A percentile compares a stretch with the other conserved stretches of the same genome.
Evolutionary conservation across 2,329 filamentous ascomycete genomes (phyloP).

Genomic region (Calonectria naviculata): DNA sequence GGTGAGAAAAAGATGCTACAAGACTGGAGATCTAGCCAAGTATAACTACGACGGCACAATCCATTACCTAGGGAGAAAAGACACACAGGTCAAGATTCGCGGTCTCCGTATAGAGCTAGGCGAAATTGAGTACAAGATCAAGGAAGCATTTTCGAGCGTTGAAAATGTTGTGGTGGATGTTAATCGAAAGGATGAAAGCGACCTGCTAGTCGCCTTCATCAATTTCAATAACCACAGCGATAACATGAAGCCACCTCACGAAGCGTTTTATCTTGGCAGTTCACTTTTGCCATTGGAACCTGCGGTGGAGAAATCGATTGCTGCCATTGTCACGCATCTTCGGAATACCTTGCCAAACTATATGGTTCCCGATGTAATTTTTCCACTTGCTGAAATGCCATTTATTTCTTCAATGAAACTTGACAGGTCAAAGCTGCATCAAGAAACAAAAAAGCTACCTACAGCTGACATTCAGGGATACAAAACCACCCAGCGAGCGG

Average conservation of each 20-base stretch:
- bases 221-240: background rate
- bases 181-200: background rate
- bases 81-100: slow-evolving; percentile 44
- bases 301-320: background rate
- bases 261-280: background rate
- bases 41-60: slow-evolving; percentile 11
- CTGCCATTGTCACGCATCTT: slow-evolving; percentile 15
- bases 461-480: slow-evolving; percentile 11
- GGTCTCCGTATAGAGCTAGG: slow-evolving; percentile 44
- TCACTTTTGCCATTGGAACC: background rate
- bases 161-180: background rate
- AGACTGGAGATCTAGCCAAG: slow-evolving; percentile 12
- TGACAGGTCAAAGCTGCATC: slow-evolving; percentile 16
- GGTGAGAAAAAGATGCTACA: background rate
- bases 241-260: background rate
- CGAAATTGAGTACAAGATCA: background rate
- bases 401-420: slow-evolving; percentile 27
- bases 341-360: slow-evolving; percentile 28
- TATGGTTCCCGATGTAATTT: slow-evolving; percentile 38
- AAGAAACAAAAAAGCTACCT: slow-evolving; percentile 4
- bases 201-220: background rate
- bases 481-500: background rate
- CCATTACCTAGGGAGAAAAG: slow-evolving; percentile 31
- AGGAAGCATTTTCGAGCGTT: background rate
- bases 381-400: slow-evolving; percentile 20